These are phyloP conservation scores for Aspergillus eucalypticola DNA, from an alignment of 2,329 filamentous ascomycete genomes.

Conservation along the genomic window DNA sequence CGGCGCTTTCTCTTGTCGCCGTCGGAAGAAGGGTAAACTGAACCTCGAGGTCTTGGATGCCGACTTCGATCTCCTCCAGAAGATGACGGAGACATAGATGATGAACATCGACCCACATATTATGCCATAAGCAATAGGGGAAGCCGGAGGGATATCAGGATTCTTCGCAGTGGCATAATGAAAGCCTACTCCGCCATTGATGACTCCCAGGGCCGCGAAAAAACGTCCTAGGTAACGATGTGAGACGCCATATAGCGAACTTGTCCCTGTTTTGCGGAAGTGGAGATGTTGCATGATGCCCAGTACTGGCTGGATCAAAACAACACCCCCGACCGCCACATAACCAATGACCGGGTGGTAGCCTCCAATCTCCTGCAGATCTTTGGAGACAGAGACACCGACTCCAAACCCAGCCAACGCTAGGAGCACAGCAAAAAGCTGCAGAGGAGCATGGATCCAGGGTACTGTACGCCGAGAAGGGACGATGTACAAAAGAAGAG, in stretches of 20 bases:
- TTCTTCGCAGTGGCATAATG: constrained; percentile 44
- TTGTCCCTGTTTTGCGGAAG: constrained; percentile 48
- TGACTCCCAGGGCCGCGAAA: constrained; percentile 51
- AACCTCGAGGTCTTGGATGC: neutral
- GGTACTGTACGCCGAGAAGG: constrained; percentile 45
- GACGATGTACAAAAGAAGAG: constrained; percentile 36
- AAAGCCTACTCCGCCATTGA: constrained; percentile 57
- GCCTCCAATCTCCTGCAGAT: constrained; percentile 37
- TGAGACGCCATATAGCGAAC: constrained; percentile 47
- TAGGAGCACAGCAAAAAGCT: constrained; percentile 49
- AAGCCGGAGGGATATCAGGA: constrained; percentile 30
- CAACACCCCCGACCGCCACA: constrained; percentile 49
- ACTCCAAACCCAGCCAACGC: constrained; percentile 52
- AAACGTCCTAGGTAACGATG: constrained; percentile 57
- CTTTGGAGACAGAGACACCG: constrained; percentile 50
- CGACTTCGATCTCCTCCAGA: constrained; percentile 7
- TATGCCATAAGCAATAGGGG: constrained; percentile 51
- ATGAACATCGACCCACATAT: constrained; percentile 51
- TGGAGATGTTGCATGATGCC: constrained; percentile 52
- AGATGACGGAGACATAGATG: constrained; percentile 36
- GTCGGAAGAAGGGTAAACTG: neutral
- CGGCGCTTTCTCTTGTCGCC: neutral
- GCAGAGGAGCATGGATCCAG: constrained; percentile 49
- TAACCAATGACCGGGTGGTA: constrained; percentile 55
- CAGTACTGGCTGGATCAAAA: constrained; percentile 56